Conservation (phyloP, 2,329 filamentous ascomycete species). For the Neurospora crassa region DNA sequence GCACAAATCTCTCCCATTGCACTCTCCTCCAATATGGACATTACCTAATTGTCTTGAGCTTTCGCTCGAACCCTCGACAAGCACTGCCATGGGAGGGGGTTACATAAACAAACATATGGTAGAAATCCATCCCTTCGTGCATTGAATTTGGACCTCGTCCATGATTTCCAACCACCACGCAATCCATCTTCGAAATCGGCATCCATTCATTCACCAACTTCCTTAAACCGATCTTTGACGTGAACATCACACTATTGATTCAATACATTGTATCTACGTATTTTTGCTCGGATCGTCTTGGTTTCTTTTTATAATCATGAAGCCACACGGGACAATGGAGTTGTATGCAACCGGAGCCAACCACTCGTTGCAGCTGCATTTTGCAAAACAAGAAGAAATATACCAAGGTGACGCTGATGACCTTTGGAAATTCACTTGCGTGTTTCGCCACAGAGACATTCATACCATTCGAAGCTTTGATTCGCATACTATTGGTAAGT, state of each 20-base stretch:
- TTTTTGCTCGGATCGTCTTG: background rate
- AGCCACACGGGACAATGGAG: slow-evolving; percentile 26
- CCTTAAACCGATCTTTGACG: background rate
- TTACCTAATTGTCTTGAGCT: background rate
- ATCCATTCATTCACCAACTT: background rate
- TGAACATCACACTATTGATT: background rate
- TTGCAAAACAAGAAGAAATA: slow-evolving; percentile 17
- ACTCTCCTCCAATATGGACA: no score
- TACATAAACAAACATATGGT: background rate
- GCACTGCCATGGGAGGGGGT: background rate
- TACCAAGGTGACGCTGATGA: slow-evolving; percentile 33
- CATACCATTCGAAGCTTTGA: slow-evolving; percentile 25
- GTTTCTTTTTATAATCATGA: background rate
- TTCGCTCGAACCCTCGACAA: background rate
- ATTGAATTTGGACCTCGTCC: background rate
- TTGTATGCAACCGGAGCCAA: slow-evolving; percentile 49
- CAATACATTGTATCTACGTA: background rate
- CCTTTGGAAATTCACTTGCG: slow-evolving; percentile 31
- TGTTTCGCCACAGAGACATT: slow-evolving; percentile 29
- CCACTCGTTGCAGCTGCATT: slow-evolving; percentile 45
- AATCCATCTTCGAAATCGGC: background rate
- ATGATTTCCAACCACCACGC: background rate
- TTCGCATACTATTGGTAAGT: slow-evolving; percentile 39
- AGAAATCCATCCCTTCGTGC: background rate
- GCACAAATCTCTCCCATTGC: no score